Evolutionary conservation across 208 protist genomes (phyloP).

Genomic region (Acanthamoeba divionensis): DNA sequence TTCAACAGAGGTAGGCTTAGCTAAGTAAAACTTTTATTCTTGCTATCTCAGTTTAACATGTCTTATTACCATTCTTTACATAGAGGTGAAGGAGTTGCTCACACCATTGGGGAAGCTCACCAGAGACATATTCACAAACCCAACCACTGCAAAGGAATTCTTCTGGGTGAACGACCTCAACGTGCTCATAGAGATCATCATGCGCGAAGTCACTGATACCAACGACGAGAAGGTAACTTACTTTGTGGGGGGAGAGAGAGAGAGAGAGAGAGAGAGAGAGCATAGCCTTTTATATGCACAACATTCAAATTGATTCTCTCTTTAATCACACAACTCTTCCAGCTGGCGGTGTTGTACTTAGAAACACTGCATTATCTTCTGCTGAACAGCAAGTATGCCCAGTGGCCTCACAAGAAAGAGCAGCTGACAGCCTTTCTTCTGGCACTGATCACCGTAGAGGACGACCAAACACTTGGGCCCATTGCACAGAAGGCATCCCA

Average conservation of each 20-base stretch:
- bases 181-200: constrained; percentile 19
- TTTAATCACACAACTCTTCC: background rate
- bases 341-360: background rate
- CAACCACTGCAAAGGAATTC: background rate
- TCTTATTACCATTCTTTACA: background rate
- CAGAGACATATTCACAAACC: background rate
- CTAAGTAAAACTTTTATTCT: background rate
- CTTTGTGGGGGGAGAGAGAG: too few relatives aligned
- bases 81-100: constrained; percentile 1
- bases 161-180: constrained; percentile 18
- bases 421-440: background rate
- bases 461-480: too few relatives aligned
- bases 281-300: background rate
- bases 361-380: background rate
- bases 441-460: background rate
- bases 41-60: background rate
- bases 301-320: background rate
- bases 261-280: too few relatives aligned
- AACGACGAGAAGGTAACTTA: background rate
- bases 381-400: background rate
- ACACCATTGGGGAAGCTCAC: background rate
- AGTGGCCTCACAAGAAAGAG: background rate
- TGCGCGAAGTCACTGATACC: background rate
- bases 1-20: background rate
- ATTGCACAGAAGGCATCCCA: too few relatives aligned